Evolutionary conservation across 2,329 filamentous ascomycete genomes (phyloP).

Genomic region (Penicillium nordicum): DNA sequence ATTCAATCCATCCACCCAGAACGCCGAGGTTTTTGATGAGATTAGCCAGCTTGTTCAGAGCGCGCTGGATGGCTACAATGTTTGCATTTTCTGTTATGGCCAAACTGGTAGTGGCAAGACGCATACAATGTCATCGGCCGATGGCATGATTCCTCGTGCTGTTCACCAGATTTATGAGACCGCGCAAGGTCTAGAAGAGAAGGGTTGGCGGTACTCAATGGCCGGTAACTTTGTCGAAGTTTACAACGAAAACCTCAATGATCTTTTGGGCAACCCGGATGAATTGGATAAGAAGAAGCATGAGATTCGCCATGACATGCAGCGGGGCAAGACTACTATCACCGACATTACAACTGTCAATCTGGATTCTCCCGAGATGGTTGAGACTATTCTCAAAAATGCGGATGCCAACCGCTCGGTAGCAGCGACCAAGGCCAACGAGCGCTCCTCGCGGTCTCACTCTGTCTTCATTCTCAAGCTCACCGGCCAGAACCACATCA

Average conservation of each 20-base stretch:
- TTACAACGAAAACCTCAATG: slow-evolving; percentile 96
- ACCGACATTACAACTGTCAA: slow-evolving; percentile 73
- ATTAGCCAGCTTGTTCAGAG: slow-evolving; percentile 96
- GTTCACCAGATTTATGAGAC: slow-evolving; percentile 92
- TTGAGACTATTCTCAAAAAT: slow-evolving; percentile 73
- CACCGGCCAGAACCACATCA: slow-evolving; percentile 65
- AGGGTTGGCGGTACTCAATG: slow-evolving; percentile 93
- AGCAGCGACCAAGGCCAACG: slow-evolving; percentile 95
- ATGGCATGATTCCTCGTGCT: slow-evolving; percentile 93
- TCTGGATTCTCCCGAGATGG: slow-evolving; percentile 74
- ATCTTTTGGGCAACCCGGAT: slow-evolving; percentile 71
- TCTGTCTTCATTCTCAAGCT: slow-evolving; percentile 87
- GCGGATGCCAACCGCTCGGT: slow-evolving; percentile 86
- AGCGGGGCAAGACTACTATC: slow-evolving; percentile 76
- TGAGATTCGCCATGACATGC: slow-evolving; percentile 82
- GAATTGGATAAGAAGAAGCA: slow-evolving; percentile 76
- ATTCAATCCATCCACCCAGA: slow-evolving; percentile 73
- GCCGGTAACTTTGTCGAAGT: slow-evolving; percentile 95
- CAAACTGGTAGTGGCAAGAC: slow-evolving; percentile 98
- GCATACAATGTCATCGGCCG: slow-evolving; percentile 83
- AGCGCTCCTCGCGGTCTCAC: slow-evolving; percentile 88
- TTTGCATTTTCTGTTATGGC: slow-evolving; percentile 98
- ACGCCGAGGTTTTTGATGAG: slow-evolving; percentile 87
- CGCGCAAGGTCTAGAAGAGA: slow-evolving; percentile 75
- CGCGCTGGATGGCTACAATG: slow-evolving; percentile 94